phyloP scores from a whole-genome alignment of 1,284 basidiomycete genomes.

The Ceratobasidium sp. region DNA sequence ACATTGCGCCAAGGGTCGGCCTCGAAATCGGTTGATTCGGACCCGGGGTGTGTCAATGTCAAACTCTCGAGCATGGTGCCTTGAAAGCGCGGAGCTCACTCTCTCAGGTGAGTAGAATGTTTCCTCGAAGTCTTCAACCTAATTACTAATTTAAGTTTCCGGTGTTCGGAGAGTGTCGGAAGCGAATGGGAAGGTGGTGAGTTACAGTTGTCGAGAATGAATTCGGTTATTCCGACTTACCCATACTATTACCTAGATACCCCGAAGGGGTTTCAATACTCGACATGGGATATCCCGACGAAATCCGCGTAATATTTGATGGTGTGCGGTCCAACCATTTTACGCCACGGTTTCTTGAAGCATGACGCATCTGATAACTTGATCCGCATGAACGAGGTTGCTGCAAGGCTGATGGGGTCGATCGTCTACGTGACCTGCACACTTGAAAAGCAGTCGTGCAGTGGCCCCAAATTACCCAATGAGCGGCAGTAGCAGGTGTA shows the following conservation, averaged over 20 bases:
- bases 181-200: slow-evolving; percentile 7
- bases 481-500: neutral
- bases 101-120: neutral
- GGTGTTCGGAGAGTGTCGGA: neutral
- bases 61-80: neutral
- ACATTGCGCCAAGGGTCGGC: too few species aligned
- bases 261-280: neutral
- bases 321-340: neutral
- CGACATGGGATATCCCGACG: slow-evolving; percentile 1
- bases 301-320: neutral
- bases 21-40: too few species aligned
- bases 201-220: neutral
- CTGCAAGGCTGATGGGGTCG: neutral
- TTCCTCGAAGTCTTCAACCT: neutral
- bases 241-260: neutral
- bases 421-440: neutral
- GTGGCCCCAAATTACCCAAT: neutral
- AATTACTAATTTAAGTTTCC: neutral
- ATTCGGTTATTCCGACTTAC: neutral
- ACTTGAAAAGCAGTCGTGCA: neutral
- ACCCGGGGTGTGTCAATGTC: too few species aligned
- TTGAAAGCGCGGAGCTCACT: neutral
- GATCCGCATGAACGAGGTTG: slow-evolving; percentile 3
- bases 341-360: slow-evolving; percentile 3
- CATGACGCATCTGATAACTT: neutral